Evolutionary conservation across 1,284 basidiomycete genomes (phyloP), one percentile per base, ranked within the genome.

Genomic region (Moesziomyces globuligerus): DNA sequence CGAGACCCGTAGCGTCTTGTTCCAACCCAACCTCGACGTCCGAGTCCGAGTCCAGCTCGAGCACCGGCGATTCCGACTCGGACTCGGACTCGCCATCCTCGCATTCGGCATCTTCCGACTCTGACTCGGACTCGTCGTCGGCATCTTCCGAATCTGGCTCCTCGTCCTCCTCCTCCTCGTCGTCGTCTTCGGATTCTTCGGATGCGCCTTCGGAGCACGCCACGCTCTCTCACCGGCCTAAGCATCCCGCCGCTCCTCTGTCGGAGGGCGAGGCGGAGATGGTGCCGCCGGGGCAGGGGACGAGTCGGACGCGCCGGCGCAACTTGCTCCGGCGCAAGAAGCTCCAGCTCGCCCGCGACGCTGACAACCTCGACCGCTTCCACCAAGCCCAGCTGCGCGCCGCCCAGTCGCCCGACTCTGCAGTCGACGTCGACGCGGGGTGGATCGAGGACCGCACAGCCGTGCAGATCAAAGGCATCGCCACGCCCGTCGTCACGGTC

Each of bases 201-300:
- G 60, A 49, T 26, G 57, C 58, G 4, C 62, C 69, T 11, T 62
- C 58, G 3, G 54, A 52, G 23, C 44, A 54, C 11, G 29, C 10
- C 1, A 54, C 44, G 6, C 18, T 25, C 2, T 56, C 48, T 1
- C 45, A 56, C 32, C 52, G 53, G 15, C 5, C n/a, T 25, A 4
- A 5, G 7, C 9, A 11, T 1, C 8, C 29, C 18, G 45, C 17
- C 3, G 21, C 25, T 3, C 8, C 46, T 17, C 20, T 20, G 8
- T n/a, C n/a, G n/a, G n/a, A n/a, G n/a, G n/a, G n/a, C n/a, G n/a
- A n/a, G n/a, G n/a, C n/a, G n/a, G n/a, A n/a, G n/a, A 23, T 39
- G 1, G 25, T 68, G 1, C 75, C 72, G 3, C 75, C 75, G 0
- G 75, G 75, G 0, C 38, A 59, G 21, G 75, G 75, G n/a, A 70